Base-by-base conservation (phyloP, 495 filamentous ascomycete species). In the Patellaria atrata region DNA sequence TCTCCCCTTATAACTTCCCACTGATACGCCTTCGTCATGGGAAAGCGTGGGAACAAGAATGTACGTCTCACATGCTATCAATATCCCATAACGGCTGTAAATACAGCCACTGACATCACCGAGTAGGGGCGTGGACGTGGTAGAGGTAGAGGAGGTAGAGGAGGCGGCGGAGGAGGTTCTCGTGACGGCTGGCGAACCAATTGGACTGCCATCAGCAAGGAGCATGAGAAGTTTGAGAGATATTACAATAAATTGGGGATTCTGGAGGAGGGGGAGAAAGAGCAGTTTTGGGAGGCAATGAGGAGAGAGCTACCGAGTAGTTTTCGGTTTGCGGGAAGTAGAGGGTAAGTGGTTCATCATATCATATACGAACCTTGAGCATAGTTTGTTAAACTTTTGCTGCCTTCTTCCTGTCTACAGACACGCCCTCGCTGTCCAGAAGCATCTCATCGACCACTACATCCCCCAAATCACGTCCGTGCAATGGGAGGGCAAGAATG, bases 261-360 rank as follows among this genome's bases (percentile, higher is more conserved):
- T 20, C 55, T 94, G 3, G 61, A 71, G 8, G 78, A 82, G 22
- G 68, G 73, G 12, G 86, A 94, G 57, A 65, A 62, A 37, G 62
- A 71, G 15, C 64, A 69, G 3, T 96, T 96, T 59, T 97, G 89
- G 89, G 60, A 63, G 4, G 64, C 79, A 4, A 57, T 96, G 45
- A 68, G 71, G 37, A 64, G 75, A 44, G 86, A 94, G 47, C 65
- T 97, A 1, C 89, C 89, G 28, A 94, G 89, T 60, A 91, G 82
- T 56, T 97, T 94, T 65, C 71, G 91, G 22, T 97, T 97, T 58
- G 82, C 84, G 31, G 87, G 89, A 5, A 92, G 83, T 2, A 84
- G 82, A 65, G 78, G 77, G 77, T 75, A 70, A 24, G 60, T 59
- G 15, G 5, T 37, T 20, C 24, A 12, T 26, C 15, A n/a, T 10